Evolutionary conservation across 495 filamentous ascomycete genomes (phyloP).

Genomic region (Talaromyces wortmannii): DNA sequence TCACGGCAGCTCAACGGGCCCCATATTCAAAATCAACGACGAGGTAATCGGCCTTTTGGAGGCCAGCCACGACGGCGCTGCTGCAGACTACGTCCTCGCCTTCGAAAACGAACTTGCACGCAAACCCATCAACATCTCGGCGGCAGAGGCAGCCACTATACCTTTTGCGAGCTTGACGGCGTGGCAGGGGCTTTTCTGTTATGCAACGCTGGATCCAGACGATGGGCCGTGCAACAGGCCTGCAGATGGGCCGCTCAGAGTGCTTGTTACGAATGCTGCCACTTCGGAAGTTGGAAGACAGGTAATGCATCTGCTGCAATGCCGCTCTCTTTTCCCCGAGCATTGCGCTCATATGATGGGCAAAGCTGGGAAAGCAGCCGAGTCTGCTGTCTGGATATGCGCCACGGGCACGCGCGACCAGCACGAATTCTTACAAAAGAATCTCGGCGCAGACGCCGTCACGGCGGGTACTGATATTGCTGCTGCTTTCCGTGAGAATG

Average conservation of each 20-base stretch:
- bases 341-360: slow-evolving; percentile 12
- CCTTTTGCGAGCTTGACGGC: slow-evolving; percentile 49
- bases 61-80: slow-evolving; percentile 41
- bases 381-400: slow-evolving; percentile 24
- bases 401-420: slow-evolving; percentile 24
- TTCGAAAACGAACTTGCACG: slow-evolving; percentile 41
- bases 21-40: slow-evolving; percentile 41
- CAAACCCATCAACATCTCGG: slow-evolving; percentile 39
- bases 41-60: slow-evolving; percentile 45
- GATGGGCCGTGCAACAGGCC: slow-evolving; percentile 5
- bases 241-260: slow-evolving; percentile 16
- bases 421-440: slow-evolving; percentile 17
- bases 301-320: slow-evolving; percentile 28
- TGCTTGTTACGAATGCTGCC: slow-evolving; percentile 31
- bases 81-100: slow-evolving; percentile 44
- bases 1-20: slow-evolving; percentile 19
- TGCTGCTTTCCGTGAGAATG: slow-evolving; percentile 19
- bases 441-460: slow-evolving; percentile 24
- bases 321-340: slow-evolving; percentile 22
- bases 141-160: slow-evolving; percentile 43
- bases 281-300: slow-evolving; percentile 30
- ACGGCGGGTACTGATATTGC: slow-evolving; percentile 18
- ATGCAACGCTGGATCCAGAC: slow-evolving; percentile 29
- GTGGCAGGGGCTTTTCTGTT: slow-evolving; percentile 53
- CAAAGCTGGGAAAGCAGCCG: not conserved